Percentiles rank a stretch among this genome's conserved stretches.
Conservation (phyloP, 805 yeast genomes). For the Lachancea sp. region DNA sequence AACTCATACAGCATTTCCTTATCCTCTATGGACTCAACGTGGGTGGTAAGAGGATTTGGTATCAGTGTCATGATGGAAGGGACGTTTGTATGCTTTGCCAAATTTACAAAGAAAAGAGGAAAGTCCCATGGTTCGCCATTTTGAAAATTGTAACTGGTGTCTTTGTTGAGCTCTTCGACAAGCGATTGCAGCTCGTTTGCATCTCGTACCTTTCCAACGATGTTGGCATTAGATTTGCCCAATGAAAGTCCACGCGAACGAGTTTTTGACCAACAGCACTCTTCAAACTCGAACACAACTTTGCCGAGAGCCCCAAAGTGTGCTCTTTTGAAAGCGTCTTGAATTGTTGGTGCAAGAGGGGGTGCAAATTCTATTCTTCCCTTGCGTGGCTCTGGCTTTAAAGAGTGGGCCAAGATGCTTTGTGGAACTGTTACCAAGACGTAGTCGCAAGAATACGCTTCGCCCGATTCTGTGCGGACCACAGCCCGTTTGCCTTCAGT, state of each 20-base stretch:
- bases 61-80: slow-evolving; percentile 61
- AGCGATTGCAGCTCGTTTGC: slow-evolving; percentile 17
- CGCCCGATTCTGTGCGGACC: slow-evolving; percentile 34
- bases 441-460: slow-evolving; percentile 41
- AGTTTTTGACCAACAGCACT: slow-evolving; percentile 52
- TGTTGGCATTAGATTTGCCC: slow-evolving; percentile 26
- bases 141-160: slow-evolving; percentile 1
- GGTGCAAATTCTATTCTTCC: slow-evolving; percentile 56
- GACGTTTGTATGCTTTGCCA: slow-evolving; percentile 40
- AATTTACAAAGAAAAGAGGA: slow-evolving; percentile 59
- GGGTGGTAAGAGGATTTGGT: slow-evolving; percentile 68
- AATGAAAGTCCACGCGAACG: slow-evolving; percentile 45
- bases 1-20: slow-evolving; percentile 52
- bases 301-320: slow-evolving; percentile 70
- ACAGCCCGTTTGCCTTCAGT: slow-evolving; percentile 24
- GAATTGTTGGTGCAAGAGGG: slow-evolving; percentile 41
- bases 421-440: slow-evolving; percentile 73
- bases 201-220: slow-evolving; percentile 17
- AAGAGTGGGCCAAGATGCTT: slow-evolving; percentile 48
- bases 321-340: slow-evolving; percentile 40
- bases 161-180: slow-evolving; percentile 8
- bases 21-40: slow-evolving; percentile 40
- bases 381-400: slow-evolving; percentile 8
- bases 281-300: slow-evolving; percentile 59
- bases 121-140: slow-evolving; percentile 41